Percentiles rank a stretch among this genome's conserved stretches.
Evolutionary conservation across 345 rosid species (phyloP).

Genomic region (Aurinia saxatilis): DNA sequence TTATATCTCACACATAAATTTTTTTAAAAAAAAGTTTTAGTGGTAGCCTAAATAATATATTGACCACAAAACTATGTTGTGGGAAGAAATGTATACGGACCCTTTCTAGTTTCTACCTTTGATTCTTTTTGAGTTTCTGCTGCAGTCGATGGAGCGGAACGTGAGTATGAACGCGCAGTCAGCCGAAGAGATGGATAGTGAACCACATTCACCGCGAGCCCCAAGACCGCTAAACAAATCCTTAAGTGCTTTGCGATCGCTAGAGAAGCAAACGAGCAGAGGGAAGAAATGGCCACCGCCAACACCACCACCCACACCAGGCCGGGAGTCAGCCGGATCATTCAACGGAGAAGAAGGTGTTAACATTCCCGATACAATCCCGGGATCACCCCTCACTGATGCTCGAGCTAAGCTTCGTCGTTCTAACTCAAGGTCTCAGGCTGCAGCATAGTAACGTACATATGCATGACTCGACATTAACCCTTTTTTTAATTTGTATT

Average conservation of each 20-base stretch:
- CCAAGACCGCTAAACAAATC: slow-evolving; percentile 21
- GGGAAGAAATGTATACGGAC: too few species aligned
- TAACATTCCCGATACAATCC: slow-evolving; percentile 13
- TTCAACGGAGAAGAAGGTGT: slow-evolving; percentile 22
- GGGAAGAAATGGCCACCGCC: slow-evolving; percentile 31
- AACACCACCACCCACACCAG: slow-evolving; percentile 23
- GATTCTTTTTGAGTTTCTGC: neutral
- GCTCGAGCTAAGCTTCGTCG: slow-evolving; percentile 45
- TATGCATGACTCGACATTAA: slow-evolving; percentile 5
- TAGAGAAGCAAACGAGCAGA: slow-evolving; percentile 30
- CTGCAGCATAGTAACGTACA: slow-evolving; percentile 23
- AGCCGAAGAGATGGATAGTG: slow-evolving; percentile 15
- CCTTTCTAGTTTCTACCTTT: too few species aligned
- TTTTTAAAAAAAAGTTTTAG: too few species aligned
- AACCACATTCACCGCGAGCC: neutral
- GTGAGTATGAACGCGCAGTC: slow-evolving; percentile 16
- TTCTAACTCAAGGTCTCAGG: slow-evolving; percentile 24
- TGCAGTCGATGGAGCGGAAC: slow-evolving; percentile 7
- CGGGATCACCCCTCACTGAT: slow-evolving; percentile 27
- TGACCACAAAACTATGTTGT: too few species aligned
- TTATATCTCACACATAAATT: too few species aligned
- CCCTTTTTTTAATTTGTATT: neutral
- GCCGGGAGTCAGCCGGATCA: slow-evolving; percentile 23
- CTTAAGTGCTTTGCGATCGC: slow-evolving; percentile 4
- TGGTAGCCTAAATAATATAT: too few species aligned